phyloP scores from a whole-genome alignment of 169 alveolate genomes.

The Plasmodium adleri region DNA sequence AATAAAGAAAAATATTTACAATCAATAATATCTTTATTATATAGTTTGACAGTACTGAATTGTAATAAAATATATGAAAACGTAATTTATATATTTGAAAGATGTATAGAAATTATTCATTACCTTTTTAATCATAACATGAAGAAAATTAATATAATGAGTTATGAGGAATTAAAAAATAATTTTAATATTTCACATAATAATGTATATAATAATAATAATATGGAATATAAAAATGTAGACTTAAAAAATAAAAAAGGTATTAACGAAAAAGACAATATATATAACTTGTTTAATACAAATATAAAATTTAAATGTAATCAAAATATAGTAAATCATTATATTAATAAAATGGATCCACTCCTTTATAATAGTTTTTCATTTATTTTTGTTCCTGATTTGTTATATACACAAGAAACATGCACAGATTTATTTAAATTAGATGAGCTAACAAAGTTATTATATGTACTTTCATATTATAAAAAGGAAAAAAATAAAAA shows the following conservation, averaged over 20 bases:
- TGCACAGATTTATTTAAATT: background rate
- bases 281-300: too few relatives aligned
- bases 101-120: background rate
- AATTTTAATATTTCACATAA: too few relatives aligned
- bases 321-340: too few relatives aligned
- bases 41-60: slow-evolving; percentile 34
- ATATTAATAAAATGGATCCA: too few relatives aligned
- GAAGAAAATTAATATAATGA: background rate
- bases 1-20: slow-evolving; percentile 12
- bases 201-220: too few relatives aligned
- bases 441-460: slow-evolving; percentile 31
- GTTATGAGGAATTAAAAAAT: slow-evolving; percentile 2
- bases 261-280: too few relatives aligned
- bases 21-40: slow-evolving; percentile 22
- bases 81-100: slow-evolving; percentile 17
- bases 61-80: slow-evolving; percentile 1
- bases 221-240: too few relatives aligned
- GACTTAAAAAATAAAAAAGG: background rate
- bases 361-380: background rate
- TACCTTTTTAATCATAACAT: background rate
- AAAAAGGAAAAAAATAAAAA: slow-evolving; percentile 12
- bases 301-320: too few relatives aligned
- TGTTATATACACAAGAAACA: background rate
- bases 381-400: background rate
- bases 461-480: slow-evolving; percentile 20